These are phyloP conservation scores for Colletotrichum neosansevieriae DNA, from an alignment of 2,329 filamentous ascomycete genomes.

Conservation along the genomic window DNA sequence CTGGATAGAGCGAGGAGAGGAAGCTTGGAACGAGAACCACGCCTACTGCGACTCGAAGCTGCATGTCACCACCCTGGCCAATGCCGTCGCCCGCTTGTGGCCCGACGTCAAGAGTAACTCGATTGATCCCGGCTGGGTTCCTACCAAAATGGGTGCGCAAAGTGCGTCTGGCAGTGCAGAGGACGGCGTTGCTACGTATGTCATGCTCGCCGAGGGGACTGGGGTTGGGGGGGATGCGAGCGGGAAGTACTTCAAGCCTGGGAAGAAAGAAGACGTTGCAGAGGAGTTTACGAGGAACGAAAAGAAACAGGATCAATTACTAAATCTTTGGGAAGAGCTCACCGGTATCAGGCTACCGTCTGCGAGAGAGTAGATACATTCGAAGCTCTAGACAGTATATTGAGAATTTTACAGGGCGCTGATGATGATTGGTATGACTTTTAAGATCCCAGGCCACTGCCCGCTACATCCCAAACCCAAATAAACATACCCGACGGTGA, in stretches of 20 bases:
- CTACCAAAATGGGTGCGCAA: conserved; percentile 65
- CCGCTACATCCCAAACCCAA: too few species aligned
- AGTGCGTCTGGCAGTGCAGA: conserved; percentile 61
- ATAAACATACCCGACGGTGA: too few species aligned
- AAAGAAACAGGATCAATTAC: conserved; percentile 56
- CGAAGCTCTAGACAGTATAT: background rate
- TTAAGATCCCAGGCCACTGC: too few species aligned
- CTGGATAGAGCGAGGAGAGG: conserved; percentile 47
- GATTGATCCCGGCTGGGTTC: conserved; percentile 66
- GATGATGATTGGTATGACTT: too few species aligned
- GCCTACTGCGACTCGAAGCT: conserved; percentile 67
- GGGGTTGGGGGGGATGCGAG: conserved; percentile 45
- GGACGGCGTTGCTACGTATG: conserved; percentile 60
- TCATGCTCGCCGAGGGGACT: conserved; percentile 58
- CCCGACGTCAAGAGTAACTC: conserved; percentile 56
- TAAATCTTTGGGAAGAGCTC: conserved; percentile 51
- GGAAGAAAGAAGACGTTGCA: conserved; percentile 45
- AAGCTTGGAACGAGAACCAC: conserved; percentile 50
- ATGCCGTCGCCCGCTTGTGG: conserved; percentile 63
- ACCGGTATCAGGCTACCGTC: conserved; percentile 39
- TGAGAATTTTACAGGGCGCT: background rate
- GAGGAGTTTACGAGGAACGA: conserved; percentile 51
- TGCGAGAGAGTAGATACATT: background rate
- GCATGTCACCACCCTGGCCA: conserved; percentile 67
- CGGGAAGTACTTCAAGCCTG: conserved; percentile 55